These are phyloP conservation scores for Prosopis cineraria DNA, from an alignment of 306 rosid genomes.

Conservation along the genomic window DNA sequence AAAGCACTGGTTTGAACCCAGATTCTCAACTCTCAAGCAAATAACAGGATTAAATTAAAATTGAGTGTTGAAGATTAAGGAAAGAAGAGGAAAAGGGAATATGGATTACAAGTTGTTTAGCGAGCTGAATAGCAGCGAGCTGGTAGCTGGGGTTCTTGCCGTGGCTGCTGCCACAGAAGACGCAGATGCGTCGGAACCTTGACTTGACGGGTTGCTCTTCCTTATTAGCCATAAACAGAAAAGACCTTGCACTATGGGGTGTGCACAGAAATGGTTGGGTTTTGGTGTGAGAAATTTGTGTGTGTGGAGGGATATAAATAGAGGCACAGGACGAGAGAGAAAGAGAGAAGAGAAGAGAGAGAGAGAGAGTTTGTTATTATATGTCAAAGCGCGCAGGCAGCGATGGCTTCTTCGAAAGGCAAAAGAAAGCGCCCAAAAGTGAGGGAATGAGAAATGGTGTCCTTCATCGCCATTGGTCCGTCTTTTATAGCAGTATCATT, in stretches of 20 bases:
- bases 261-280: neutral
- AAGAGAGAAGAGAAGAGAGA: neutral
- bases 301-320: neutral
- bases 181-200: constrained; percentile 66
- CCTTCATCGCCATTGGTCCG: neutral
- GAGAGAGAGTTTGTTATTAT: constrained; percentile 26
- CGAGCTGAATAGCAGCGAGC: constrained; percentile 67
- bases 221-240: constrained; percentile 34
- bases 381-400: neutral
- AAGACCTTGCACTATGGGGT: neutral
- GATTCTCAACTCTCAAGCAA: neutral
- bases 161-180: constrained; percentile 74
- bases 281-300: neutral
- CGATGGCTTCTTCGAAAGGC: constrained; percentile 2
- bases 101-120: constrained; percentile 53
- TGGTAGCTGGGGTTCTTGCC: constrained; percentile 70
- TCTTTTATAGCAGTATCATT: neutral
- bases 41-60: neutral
- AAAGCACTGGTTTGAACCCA: neutral
- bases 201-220: constrained; percentile 38
- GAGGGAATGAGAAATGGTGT: constrained; percentile 34
- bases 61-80: too few species aligned
- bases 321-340: neutral
- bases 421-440: constrained; percentile 28
- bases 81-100: too few species aligned